phyloP scores from a whole-genome alignment of 208 protist genomes.

The Trypanosoma vivax region DNA sequence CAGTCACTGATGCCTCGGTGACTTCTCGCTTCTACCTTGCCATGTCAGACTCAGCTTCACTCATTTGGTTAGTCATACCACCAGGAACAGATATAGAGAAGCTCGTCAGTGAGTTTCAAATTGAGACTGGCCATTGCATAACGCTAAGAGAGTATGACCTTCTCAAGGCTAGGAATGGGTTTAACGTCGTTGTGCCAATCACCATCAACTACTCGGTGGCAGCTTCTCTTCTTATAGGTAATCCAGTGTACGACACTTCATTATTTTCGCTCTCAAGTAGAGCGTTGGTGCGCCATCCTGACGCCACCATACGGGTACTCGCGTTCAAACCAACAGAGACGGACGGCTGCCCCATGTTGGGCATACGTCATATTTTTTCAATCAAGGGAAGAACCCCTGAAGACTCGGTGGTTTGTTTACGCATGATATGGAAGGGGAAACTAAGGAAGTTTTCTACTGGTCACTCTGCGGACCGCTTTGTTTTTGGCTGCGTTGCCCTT shows the following conservation, averaged over 20 bases:
- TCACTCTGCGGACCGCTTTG: conserved; percentile 8
- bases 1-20: conserved; percentile 1
- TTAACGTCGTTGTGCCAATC: conserved; percentile 62
- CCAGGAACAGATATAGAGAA: conserved; percentile 43
- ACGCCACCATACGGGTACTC: background rate
- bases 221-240: conserved; percentile 48
- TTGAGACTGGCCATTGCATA: conserved; percentile 72
- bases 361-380: conserved; percentile 34
- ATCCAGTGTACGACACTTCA: conserved; percentile 17
- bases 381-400: conserved; percentile 23
- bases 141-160: conserved; percentile 44
- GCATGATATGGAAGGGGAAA: conserved; percentile 55
- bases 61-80: conserved; percentile 63
- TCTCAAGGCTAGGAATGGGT: conserved; percentile 46
- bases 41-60: conserved; percentile 38
- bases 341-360: conserved; percentile 12
- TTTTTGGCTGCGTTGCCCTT: conserved; percentile 38
- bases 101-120: conserved; percentile 37
- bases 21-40: conserved; percentile 73
- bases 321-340: background rate
- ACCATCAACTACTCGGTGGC: conserved; percentile 29
- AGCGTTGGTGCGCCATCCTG: conserved; percentile 25
- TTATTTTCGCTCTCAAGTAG: conserved; percentile 44
- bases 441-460: conserved; percentile 3
- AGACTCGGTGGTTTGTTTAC: conserved; percentile 37